phyloP scores from a whole-genome alignment of 202 grass and related monocot genomes.

The Musa balbisiana region DNA sequence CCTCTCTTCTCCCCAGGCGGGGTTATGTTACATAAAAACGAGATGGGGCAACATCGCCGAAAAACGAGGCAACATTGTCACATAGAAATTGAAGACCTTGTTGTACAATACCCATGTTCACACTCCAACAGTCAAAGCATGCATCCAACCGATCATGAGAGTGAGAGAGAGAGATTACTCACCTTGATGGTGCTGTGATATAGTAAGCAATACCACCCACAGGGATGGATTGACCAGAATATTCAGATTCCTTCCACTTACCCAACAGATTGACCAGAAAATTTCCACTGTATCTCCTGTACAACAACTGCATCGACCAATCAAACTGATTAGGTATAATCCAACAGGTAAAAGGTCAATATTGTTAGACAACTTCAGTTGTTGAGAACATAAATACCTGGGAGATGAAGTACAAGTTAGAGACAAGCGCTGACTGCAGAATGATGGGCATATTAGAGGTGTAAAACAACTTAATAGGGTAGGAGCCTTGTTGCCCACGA shows the following conservation, averaged over 20 bases:
- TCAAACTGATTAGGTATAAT: no score
- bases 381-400: neutral
- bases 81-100: no score
- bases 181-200: constrained; percentile 2
- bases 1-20: no score
- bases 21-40: no score
- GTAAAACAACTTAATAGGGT: neutral
- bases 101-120: no score
- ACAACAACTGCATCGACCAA: neutral
- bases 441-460: constrained; percentile 1
- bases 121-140: no score
- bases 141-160: neutral
- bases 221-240: constrained; percentile 1
- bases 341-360: no score
- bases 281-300: neutral
- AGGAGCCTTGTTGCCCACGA: neutral
- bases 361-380: neutral
- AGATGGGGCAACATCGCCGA: no score
- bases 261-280: neutral
- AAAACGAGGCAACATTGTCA: no score
- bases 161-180: neutral
- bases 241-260: constrained; percentile 4
- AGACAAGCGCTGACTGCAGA: neutral
- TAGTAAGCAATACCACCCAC: neutral
- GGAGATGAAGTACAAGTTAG: neutral